Base-by-base conservation (phyloP, 495 filamentous ascomycete species). In the Lineolata rhizophorae region DNA sequence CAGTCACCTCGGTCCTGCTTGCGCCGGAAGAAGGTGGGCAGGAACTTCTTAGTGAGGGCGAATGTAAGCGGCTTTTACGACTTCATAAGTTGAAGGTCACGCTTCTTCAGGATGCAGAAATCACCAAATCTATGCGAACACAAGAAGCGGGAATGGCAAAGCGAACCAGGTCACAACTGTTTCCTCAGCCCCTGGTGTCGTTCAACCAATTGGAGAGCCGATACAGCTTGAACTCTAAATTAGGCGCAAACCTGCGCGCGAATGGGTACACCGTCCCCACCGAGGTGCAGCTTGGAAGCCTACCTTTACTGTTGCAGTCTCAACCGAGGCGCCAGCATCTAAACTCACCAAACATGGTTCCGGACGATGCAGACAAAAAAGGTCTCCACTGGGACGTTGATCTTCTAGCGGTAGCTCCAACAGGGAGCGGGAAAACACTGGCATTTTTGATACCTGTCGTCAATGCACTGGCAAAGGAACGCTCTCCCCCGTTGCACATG, bases 401-500 rank as follows among this genome's bases (percentile, higher is more conserved):
- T 61, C 65, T 97, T 19, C 45, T 97, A 20, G 72, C 75, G 2
- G 72, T 94, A 20, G 87, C 87, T 10, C 90, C 90, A 2, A 99
- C 87, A 2, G 87, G 87, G 13, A 93, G 83, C 46, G 87, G 87
- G n/a, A 99, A 99, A 57, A 95, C 87, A 0, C 50, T 95, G 34
- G 76, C 80, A 2, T 99, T 93, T 44, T 50, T 95, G 47, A 75
- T 99, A 17, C 81, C 83, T 0, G 61, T 81, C 12, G 62, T 95
- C 30, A 73, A 93, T 46, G 60, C 64, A 29, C 66, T 85, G 28
- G 55, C 85, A 18, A 56, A 55, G 42, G 44, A 51, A 37, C 53
- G 52, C 21, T 53, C 30, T 52, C 60, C 27, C 32, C 44, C 30
- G 10, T 20, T 31, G 16, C 27, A 30, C 33, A 15, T 26, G 5